Base-by-base conservation (phyloP, 2,329 filamentous ascomycete genomes). In the Paraconiothyrium sp. region DNA sequence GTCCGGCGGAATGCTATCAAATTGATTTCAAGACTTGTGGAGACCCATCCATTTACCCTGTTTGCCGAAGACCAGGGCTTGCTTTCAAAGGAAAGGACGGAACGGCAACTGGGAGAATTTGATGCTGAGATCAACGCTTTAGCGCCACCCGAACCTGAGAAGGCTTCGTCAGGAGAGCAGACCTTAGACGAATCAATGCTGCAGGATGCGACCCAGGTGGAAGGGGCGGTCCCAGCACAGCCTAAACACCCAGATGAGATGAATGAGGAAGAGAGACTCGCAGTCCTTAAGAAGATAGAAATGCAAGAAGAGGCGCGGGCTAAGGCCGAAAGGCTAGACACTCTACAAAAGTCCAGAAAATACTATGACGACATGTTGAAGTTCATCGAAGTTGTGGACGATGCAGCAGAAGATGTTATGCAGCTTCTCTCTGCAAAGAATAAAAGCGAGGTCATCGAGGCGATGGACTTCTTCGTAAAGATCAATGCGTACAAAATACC, bases 371-470 rank as follows among this genome's bases (percentile, higher is more conserved):
- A 98, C 74, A 95, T 94, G 3, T 85, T 98, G 64, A 91, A 90
- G 66, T 99, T 99, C 75, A 97, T 99, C 68, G 91, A 97, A 64
- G 91, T 96, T 6, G 84, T 99, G 24, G 92, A 97, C 68, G 88
- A 90, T 11, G 92, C 92, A 24, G 96, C 93, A 1, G 86, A 86
- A 9, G 89, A 89, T 2, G 90, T 98, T 37, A 93, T 91, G 65
- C 94, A 97, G 78, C 85, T 99, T 20, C 86, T 99, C 3, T 92
- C 93, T 6, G 96, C 95, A 34, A 92, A 92, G 74, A 99, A 99
- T 84, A 99, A 99, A 84, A 97, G 92, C 71, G 95, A 99, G 78
- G 92, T 98, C 30, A 97, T 99, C 64, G 96, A 99, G 78, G 95
- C 96, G 16, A 99, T 99, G 89, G 95, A 99, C 76, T 99, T 96